These are phyloP conservation scores for Elsinoe arachidis DNA, from an alignment of 2,329 filamentous ascomycete genomes.

Conservation along the genomic window DNA sequence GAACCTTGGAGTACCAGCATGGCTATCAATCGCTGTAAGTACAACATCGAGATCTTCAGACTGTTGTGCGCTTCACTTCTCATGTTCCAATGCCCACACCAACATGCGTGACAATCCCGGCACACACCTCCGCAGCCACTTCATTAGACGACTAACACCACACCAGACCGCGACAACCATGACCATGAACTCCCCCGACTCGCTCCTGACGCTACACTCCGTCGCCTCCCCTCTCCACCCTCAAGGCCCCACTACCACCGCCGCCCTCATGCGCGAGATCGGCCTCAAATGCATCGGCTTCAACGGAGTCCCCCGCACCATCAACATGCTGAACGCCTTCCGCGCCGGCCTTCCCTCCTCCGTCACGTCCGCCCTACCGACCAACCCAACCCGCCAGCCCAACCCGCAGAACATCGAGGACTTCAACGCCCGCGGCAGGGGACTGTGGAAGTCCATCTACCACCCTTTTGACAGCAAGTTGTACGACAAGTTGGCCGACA, in stretches of 20 bases:
- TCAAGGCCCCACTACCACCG: conserved; percentile 40
- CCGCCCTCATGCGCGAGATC: conserved; percentile 66
- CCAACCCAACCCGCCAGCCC: conserved; percentile 46
- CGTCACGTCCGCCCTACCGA: conserved; percentile 47
- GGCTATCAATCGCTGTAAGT: conserved; percentile 57
- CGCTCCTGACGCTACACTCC: conserved; percentile 55
- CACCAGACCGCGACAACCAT: conserved; percentile 67
- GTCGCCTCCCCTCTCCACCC: conserved; percentile 27
- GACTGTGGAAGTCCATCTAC: conserved; percentile 71
- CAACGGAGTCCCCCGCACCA: conserved; percentile 71
- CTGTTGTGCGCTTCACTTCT: background rate
- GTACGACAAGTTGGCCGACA: conserved; percentile 58
- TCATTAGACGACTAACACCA: background rate
- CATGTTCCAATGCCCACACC: background rate
- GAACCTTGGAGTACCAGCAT: conserved; percentile 55
- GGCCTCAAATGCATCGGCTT: conserved; percentile 71
- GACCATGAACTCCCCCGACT: conserved; percentile 77
- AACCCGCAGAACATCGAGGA: conserved; percentile 38
- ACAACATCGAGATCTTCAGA: background rate
- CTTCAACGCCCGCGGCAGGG: conserved; percentile 51
- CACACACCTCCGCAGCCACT: background rate
- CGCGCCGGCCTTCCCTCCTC: conserved; percentile 51
- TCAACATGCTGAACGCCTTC: conserved; percentile 73
- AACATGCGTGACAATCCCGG: background rate
- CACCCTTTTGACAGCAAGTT: conserved; percentile 65